Conservation (phyloP, 2,329 filamentous ascomycete genomes). For the Xylaria arbuscula region DNA sequence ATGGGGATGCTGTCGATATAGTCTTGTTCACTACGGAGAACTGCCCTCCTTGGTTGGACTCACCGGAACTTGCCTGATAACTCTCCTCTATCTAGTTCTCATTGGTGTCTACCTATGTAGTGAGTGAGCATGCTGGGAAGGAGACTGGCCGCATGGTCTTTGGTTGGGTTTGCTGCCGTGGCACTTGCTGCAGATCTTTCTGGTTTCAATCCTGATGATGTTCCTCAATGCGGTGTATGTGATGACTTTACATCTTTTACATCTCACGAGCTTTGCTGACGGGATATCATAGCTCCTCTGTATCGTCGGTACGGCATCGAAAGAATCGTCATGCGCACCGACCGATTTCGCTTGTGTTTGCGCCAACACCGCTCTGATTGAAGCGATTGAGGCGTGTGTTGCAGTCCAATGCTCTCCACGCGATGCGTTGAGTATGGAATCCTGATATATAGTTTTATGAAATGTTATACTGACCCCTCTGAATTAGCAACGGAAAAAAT, state of each 20-base stretch:
- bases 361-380: conserved; percentile 12
- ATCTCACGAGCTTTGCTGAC: background rate
- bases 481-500: conserved; percentile 26
- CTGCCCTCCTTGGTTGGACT: background rate
- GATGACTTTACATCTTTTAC: background rate
- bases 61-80: background rate
- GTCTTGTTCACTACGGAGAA: conserved; percentile 4
- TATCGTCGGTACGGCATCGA: conserved; percentile 16
- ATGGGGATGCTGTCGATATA: background rate
- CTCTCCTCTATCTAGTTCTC: background rate
- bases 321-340: conserved; percentile 17
- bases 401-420: conserved; percentile 18
- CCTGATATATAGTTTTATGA: background rate
- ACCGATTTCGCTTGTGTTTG: conserved; percentile 35
- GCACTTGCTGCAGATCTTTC: conserved; percentile 22
- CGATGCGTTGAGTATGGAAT: conserved; percentile 31
- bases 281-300: conserved; percentile 18
- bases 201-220: background rate
- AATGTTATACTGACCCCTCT: conserved; percentile 9
- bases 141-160: conserved; percentile 18
- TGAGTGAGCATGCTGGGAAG: conserved; percentile 27
- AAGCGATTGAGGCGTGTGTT: conserved; percentile 28
- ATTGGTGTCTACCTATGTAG: background rate
- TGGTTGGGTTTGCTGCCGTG: conserved; percentile 22
- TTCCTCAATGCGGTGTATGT: conserved; percentile 35